Percentiles rank a stretch among this genome's conserved stretches.
phyloP scores from a whole-genome alignment of 345 rosid genomes.

The Hirschfeldia incana region DNA sequence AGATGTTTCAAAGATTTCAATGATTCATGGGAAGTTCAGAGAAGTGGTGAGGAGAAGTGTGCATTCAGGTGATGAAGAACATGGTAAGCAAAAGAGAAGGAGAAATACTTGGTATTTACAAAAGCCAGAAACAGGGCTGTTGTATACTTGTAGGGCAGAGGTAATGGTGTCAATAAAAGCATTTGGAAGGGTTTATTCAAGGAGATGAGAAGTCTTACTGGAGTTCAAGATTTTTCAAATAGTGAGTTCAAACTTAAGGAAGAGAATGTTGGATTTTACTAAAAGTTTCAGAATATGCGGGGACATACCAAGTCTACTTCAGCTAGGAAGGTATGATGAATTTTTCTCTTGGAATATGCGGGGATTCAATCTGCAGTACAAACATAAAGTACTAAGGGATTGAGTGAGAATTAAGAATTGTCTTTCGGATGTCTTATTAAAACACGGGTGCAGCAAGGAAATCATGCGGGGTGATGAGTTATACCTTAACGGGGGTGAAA shows the following conservation, averaged over 20 bases:
- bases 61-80: slow-evolving; percentile 43
- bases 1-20: slow-evolving; percentile 36
- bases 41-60: slow-evolving; percentile 43
- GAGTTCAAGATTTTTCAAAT: not conserved
- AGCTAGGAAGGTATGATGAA: too few relatives aligned
- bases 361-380: too few relatives aligned
- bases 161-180: not conserved
- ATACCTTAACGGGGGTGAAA: too few relatives aligned
- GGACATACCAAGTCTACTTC: too few relatives aligned
- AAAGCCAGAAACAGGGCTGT: not conserved
- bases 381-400: too few relatives aligned
- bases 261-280: not conserved
- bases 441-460: too few relatives aligned
- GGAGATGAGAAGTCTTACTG: not conserved
- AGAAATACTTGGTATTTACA: not conserved
- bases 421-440: too few relatives aligned
- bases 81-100: not conserved
- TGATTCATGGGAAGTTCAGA: too few relatives aligned
- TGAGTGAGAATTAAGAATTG: too few relatives aligned
- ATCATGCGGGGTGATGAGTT: too few relatives aligned
- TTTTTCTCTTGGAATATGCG: too few relatives aligned
- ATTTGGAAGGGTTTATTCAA: not conserved
- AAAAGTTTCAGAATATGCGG: too few relatives aligned
- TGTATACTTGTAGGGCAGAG: not conserved
- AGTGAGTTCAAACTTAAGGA: not conserved